These are phyloP conservation scores for Aspergillus puulaauensis DNA, from an alignment of 2,329 filamentous ascomycete genomes.

Conservation along the genomic window DNA sequence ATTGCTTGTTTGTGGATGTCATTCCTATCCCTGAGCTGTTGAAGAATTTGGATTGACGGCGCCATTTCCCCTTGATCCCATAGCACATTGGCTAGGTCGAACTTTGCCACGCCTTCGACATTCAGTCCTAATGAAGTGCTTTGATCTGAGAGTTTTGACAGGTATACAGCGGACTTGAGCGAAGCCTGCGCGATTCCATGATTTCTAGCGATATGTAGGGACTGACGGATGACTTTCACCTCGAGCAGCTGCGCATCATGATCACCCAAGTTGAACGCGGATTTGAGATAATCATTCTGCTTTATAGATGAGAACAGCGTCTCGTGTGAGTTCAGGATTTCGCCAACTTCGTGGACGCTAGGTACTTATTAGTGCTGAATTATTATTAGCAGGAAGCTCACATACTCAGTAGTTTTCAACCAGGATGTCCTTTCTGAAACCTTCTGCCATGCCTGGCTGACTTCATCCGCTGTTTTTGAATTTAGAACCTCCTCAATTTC, in stretches of 20 bases:
- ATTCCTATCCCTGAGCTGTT: slow-evolving; percentile 64
- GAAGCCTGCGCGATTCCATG: slow-evolving; percentile 85
- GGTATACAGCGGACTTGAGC: slow-evolving; percentile 76
- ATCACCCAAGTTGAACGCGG: slow-evolving; percentile 60
- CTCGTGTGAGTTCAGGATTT: slow-evolving; percentile 78
- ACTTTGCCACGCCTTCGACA: slow-evolving; percentile 72
- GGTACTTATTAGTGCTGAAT: slow-evolving; percentile 15
- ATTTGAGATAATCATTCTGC: slow-evolving; percentile 64
- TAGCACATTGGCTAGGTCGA: slow-evolving; percentile 83
- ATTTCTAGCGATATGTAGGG: slow-evolving; percentile 72
- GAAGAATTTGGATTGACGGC: slow-evolving; percentile 84
- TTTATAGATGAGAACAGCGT: slow-evolving; percentile 79
- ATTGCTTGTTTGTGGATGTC: slow-evolving; percentile 69
- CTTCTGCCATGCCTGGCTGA: slow-evolving; percentile 61
- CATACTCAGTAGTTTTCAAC: slow-evolving; percentile 80
- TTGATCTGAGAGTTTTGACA: slow-evolving; percentile 72
- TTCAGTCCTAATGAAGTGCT: slow-evolving; percentile 71
- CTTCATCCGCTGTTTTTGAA: slow-evolving; percentile 57
- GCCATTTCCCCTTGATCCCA: slow-evolving; percentile 94
- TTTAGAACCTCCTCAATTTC: slow-evolving; percentile 79
- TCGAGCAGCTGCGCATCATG: slow-evolving; percentile 69
- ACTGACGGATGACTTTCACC: slow-evolving; percentile 71
- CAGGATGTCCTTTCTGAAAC: slow-evolving; percentile 69
- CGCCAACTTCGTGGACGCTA: slow-evolving; percentile 64
- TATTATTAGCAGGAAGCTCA: slow-evolving; percentile 10